Conservation (phyloP, 345 rosid species). For the Populus nigra region DNA sequence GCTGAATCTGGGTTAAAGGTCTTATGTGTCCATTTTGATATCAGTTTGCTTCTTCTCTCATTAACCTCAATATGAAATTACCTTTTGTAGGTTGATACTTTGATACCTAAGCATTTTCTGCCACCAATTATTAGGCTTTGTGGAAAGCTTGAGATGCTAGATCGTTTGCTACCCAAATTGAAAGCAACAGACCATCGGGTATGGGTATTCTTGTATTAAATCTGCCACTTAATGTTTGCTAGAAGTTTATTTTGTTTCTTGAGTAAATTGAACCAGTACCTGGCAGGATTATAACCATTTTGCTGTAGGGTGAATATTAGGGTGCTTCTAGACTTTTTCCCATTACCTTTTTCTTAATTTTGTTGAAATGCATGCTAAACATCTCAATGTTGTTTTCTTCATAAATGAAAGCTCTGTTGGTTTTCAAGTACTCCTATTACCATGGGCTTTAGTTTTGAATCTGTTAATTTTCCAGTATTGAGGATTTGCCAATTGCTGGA, state of each 20-base stretch:
- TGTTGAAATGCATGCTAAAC: neutral
- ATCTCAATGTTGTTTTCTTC: neutral
- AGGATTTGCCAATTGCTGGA: conserved; percentile 10
- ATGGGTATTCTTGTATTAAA: conserved; percentile 26
- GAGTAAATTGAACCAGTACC: conserved; percentile 4
- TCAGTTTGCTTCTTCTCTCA: neutral
- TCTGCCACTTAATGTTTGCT: neutral
- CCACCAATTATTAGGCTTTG: conserved; percentile 76
- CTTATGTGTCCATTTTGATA: neutral
- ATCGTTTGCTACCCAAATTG: conserved; percentile 80
- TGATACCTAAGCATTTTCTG: conserved; percentile 77
- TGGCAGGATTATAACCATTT: neutral
- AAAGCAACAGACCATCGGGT: conserved; percentile 96
- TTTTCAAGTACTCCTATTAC: neutral
- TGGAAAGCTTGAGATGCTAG: conserved; percentile 97
- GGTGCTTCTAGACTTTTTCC: neutral
- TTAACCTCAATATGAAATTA: conserved; percentile 2
- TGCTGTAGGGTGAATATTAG: neutral
- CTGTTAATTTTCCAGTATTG: neutral
- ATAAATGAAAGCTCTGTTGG: neutral
- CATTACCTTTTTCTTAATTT: neutral
- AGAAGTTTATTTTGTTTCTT: conserved; percentile 6
- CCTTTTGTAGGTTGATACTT: conserved; percentile 59
- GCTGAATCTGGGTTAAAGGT: neutral
- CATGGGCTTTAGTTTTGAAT: neutral